These are phyloP conservation scores for Avena insularis DNA, from an alignment of 176 grass and related monocot genomes.

Conservation along the genomic window DNA sequence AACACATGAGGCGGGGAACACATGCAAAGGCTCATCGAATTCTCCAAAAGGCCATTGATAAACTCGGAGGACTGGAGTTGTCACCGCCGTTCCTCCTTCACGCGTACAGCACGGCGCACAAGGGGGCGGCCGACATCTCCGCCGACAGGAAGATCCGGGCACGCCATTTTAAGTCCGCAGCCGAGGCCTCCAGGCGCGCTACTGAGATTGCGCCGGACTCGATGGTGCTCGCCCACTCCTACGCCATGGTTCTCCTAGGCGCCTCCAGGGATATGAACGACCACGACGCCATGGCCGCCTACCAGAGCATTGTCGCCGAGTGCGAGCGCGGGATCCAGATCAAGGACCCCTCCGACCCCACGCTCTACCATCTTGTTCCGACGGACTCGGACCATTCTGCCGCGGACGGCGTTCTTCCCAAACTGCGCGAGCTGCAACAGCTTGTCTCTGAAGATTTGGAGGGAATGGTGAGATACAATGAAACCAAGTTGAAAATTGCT, in stretches of 20 bases:
- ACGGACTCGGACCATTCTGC: background rate
- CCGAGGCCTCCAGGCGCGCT: background rate
- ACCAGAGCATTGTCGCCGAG: background rate
- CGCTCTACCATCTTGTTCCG: background rate
- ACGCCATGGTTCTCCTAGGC: background rate
- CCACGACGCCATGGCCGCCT: background rate
- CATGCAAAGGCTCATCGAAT: background rate
- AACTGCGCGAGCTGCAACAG: background rate
- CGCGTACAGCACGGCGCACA: background rate
- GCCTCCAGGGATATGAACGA: background rate
- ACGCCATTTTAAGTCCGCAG: background rate
- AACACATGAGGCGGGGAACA: conserved; percentile 13
- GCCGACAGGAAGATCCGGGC: conserved; percentile 24
- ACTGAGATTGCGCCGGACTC: background rate
- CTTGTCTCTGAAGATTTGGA: background rate
- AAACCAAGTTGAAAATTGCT: background rate
- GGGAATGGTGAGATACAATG: background rate
- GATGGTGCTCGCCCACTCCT: background rate
- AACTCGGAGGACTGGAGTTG: background rate
- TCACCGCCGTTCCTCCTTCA: conserved; percentile 1
- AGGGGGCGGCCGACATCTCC: background rate
- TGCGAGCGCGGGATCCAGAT: background rate
- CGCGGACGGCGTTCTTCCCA: background rate
- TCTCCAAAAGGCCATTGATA: background rate
- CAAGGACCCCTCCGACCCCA: background rate